phyloP scores from a whole-genome alignment of 495 filamentous ascomycete species.

The Halenospora varia region DNA sequence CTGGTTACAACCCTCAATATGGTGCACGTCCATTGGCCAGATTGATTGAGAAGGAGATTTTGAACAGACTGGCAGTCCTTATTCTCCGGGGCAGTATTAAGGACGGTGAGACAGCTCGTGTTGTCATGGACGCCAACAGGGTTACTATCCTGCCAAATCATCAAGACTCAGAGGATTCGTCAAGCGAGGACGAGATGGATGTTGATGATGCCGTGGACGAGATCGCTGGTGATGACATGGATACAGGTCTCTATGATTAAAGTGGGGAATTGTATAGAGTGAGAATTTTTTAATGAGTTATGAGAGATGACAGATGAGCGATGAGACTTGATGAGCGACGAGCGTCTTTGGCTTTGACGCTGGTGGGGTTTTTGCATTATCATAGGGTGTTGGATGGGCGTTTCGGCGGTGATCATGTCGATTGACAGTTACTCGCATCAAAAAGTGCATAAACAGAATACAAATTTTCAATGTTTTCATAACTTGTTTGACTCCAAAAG shows the following conservation, averaged over 20 bases:
- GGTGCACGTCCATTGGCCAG: slow-evolving; percentile 84
- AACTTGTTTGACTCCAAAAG: too few relatives aligned
- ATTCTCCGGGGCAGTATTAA: slow-evolving; percentile 79
- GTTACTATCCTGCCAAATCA: slow-evolving; percentile 84
- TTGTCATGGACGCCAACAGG: slow-evolving; percentile 66
- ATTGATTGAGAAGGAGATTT: slow-evolving; percentile 92
- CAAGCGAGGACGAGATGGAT: slow-evolving; percentile 55
- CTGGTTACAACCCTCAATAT: slow-evolving; percentile 91
- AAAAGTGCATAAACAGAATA: not conserved
- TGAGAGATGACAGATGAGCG: too few relatives aligned
- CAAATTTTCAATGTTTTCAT: not conserved
- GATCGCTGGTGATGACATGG: slow-evolving; percentile 22
- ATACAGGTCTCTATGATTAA: slow-evolving; percentile 26
- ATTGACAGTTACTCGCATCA: not conserved
- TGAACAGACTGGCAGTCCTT: slow-evolving; percentile 87
- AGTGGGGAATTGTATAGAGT: too few relatives aligned
- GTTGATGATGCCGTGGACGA: slow-evolving; percentile 42
- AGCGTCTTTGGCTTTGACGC: slow-evolving; percentile 3
- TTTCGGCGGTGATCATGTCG: not conserved
- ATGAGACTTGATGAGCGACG: too few relatives aligned
- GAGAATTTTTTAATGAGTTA: too few relatives aligned
- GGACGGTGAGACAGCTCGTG: slow-evolving; percentile 78
- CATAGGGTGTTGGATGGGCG: not conserved
- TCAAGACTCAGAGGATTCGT: slow-evolving; percentile 33
- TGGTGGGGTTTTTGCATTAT: slow-evolving; percentile 1